Base-by-base conservation (phyloP, 2,329 filamentous ascomycete species). In the Hymenoscyphus scutula region DNA sequence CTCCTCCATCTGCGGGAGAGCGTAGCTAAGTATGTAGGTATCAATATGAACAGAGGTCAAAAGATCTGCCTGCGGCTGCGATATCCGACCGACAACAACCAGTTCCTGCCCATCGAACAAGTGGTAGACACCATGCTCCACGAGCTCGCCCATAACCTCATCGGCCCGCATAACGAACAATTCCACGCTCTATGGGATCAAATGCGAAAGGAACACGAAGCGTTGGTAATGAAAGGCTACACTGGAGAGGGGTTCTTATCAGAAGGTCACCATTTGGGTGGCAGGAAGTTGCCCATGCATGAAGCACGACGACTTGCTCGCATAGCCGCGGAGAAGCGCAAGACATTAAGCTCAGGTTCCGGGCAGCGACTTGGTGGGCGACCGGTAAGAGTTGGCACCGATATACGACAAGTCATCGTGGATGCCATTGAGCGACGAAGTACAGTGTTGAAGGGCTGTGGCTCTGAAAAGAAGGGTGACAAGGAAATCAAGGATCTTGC, bases 81-180 rank as follows among this genome's bases (percentile, higher is more conserved):
- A 61, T 89, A 95, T 75, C 80, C 90, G 5, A 81, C 84, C 69
- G 91, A 96, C 73, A 82, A 84, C 10, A 85, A 80, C 45, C 87
- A 91, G 69, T 98, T 98, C 71, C 76, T 97, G 23, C 88, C 90
- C 1, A 78, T 93, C 62, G 92, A 97, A 72, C 81, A 90, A 67
- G 83, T 97, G 7, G 82, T 92, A 53, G 92, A 97, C 75, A 98
- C 94, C 0, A 90, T 98, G 87, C 85, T 98, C 23, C 94, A 98
- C 74, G 94, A 98, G 80, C 84, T 98, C 2, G 88, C 86, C n/a
- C 94, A 98, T 72, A 97, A 90, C 67, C 84, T 92, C 11, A 87
- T 89, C 75, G 92, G 91, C 0, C 90, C 91, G 1, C 94, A 98
- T 74, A 87, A 97, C 72, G 82, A 81, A 55, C 84, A 89, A 38